Base-by-base conservation (phyloP, 768 basidiomycete genomes). In the Lactifluus pinguis region DNA sequence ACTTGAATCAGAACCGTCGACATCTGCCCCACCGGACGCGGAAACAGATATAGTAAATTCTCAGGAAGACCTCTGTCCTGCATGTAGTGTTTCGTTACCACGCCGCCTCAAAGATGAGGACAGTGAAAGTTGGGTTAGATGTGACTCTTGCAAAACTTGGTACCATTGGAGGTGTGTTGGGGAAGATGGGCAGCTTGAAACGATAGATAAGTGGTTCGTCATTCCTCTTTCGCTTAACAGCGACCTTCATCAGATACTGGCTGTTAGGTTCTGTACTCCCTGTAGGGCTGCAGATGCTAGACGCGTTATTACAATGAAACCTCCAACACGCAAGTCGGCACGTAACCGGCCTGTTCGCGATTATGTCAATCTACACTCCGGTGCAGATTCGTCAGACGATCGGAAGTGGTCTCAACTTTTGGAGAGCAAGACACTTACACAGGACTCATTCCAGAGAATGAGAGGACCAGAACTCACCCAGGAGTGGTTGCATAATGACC, bases 91-190 rank as follows among this genome's bases (percentile, higher is more conserved):
- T 70, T 30, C 65, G 63, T 60, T 75, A 73, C 48, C 63, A 25
- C 32, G 56, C 53, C 39, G 62, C 38, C 13, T 52, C 11, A 64
- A 61, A 34, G 59, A 53, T 21, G 76, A 73, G 54, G 80, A 82
- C 63, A 85, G 86, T 70, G 87, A 89, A 64, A 83, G 76, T 67
- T 94, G 91, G 92, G 83, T 93, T 58, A 75, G 83, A 64, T 94
- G 92, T 70, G 90, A 92, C 67, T 79, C 80, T 21, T 91, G 88
- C 76, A 86, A 85, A 72, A 80, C 76, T 34, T 92, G 89, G 89
- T 92, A 83, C 70, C 89, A 92, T 69, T 92, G 89, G 87, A 76
- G 80, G 60, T 92, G 89, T 72, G 86, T 81, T 14, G 86, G 87
- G 29, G 80, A 83, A 48, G 81, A 81, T 14, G 78, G 78, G 42